Percentiles rank a stretch among this genome's conserved stretches.
Conservation (phyloP, 2,329 filamentous ascomycete genomes). For the Pseudophaeomoniella oleicola region DNA sequence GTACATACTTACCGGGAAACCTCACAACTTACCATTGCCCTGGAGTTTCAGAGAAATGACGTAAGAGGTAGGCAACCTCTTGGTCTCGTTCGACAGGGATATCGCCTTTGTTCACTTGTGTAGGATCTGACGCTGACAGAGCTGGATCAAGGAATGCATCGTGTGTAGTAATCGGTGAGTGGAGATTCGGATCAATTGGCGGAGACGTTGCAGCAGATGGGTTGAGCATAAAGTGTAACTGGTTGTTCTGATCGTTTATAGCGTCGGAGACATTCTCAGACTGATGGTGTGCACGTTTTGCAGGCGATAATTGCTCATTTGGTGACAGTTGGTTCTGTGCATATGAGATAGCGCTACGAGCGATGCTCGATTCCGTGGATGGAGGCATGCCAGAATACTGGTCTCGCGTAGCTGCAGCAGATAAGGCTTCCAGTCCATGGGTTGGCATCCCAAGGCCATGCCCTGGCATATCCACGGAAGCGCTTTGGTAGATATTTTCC, state of each 20-base stretch:
- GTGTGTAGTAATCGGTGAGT: background rate
- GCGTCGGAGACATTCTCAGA: conserved; percentile 28
- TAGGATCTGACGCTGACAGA: background rate
- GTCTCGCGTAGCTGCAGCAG: conserved; percentile 33
- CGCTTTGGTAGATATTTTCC: background rate
- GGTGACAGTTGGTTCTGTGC: conserved; percentile 8
- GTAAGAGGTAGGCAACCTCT: conserved; percentile 44
- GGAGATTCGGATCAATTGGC: conserved; percentile 26
- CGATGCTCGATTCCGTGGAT: background rate
- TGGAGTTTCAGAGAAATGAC: conserved; percentile 45
- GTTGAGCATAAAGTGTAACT: conserved; percentile 43
- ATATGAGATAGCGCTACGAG: conserved; percentile 9
- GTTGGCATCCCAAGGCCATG: conserved; percentile 15
- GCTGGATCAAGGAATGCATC: background rate
- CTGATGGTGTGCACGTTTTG: conserved; percentile 17
- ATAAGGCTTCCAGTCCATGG: conserved; percentile 39
- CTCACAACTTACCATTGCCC: conserved; percentile 39
- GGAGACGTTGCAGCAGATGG: conserved; percentile 28
- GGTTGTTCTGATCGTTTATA: conserved; percentile 28
- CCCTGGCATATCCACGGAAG: background rate
- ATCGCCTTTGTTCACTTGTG: background rate
- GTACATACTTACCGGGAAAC: background rate
- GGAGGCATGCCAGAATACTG: conserved; percentile 10
- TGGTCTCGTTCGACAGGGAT: conserved; percentile 34
- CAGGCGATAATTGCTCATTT: conserved; percentile 12